Base-by-base conservation (phyloP, 2,329 filamentous ascomycete genomes). In the Metarhizium robertsii region DNA sequence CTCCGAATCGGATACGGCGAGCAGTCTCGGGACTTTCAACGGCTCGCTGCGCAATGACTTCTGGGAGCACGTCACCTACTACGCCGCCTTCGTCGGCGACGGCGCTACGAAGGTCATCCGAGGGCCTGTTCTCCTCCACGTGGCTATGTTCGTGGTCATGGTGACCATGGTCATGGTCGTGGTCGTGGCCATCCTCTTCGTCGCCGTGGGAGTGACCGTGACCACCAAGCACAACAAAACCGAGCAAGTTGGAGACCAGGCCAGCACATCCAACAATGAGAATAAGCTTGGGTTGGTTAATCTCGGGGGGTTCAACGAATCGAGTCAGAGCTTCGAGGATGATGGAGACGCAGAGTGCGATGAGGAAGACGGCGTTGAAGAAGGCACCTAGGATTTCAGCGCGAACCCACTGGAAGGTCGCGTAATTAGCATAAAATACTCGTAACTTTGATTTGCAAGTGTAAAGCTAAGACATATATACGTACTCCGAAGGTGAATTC, bases 341-440 rank as follows among this genome's bases (percentile, higher is more conserved):
- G 71, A 99, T 99, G 52, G 92, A 95, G 55, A 99, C 79, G 74
- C 94, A 99, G 8, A 99, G 82, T 7, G 94, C 94, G 66, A 99
- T 94, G 48, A 99, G 79, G 75, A 99, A 99, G 49, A 97, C 92
- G 62, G 94, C 94, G 66, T 99, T 99, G 73, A 97, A 90, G 64
- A 97, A 86, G 50, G 94, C 94, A 66, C 94, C 94, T 6, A 99
- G 80, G 11, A 95, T 97, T 77, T 99, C 94, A 40, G 94, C 94
- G 63, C 94, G 90, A 77, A 97, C 87, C 89, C 92, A 99, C 88
- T 92, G 64, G 13, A 54, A 20, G 34, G n/a, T 18, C 34, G 29
- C 43, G 38, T n/a, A 40, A 54, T 69, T 60, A 69, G 65, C 42
- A 25, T 1, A 52, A 20, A 29, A 32, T 29, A 14, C 30, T 38